Conservation (phyloP, 768 basidiomycete species). For the Guyanaporus albipodus region DNA sequence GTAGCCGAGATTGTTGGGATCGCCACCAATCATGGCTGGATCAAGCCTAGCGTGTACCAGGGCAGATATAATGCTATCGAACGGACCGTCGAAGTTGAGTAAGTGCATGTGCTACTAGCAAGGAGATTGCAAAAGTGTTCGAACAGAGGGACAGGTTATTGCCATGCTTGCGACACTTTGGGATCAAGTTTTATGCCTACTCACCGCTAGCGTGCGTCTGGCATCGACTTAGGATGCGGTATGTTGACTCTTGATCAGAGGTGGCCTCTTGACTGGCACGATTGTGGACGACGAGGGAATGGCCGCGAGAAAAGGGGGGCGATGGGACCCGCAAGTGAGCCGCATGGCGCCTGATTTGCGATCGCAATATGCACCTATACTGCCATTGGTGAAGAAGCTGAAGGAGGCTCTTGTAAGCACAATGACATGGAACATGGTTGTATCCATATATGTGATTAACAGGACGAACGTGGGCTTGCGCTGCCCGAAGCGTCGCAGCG, state of each 20-base stretch:
- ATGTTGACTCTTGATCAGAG: constrained; percentile 1
- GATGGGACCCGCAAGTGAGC: constrained; percentile 17
- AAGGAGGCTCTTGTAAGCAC: constrained; percentile 11
- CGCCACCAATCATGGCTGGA: constrained; percentile 41
- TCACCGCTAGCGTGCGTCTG: constrained; percentile 13
- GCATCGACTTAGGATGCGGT: background rate
- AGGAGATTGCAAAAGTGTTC: background rate
- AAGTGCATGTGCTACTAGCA: background rate
- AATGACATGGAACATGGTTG: background rate
- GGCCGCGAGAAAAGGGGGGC: constrained; percentile 4
- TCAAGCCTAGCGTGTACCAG: constrained; percentile 50
- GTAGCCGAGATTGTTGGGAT: constrained; percentile 46
- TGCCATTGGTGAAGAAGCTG: constrained; percentile 9
- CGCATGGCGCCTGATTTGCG: constrained; percentile 7
- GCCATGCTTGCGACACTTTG: constrained; percentile 41
- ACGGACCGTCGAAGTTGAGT: constrained; percentile 37
- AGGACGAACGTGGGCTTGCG: constrained; percentile 10
- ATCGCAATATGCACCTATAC: constrained; percentile 10
- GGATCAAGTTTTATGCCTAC: constrained; percentile 36
- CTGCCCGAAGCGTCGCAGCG: constrained; percentile 10
- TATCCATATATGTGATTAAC: background rate
- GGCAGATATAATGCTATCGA: constrained; percentile 45
- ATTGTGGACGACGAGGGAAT: constrained; percentile 13
- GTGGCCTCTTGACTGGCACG: constrained; percentile 13
- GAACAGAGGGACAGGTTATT: constrained; percentile 25